Conservation (phyloP, 495 filamentous ascomycete species). For the Xylaria telfairii region DNA sequence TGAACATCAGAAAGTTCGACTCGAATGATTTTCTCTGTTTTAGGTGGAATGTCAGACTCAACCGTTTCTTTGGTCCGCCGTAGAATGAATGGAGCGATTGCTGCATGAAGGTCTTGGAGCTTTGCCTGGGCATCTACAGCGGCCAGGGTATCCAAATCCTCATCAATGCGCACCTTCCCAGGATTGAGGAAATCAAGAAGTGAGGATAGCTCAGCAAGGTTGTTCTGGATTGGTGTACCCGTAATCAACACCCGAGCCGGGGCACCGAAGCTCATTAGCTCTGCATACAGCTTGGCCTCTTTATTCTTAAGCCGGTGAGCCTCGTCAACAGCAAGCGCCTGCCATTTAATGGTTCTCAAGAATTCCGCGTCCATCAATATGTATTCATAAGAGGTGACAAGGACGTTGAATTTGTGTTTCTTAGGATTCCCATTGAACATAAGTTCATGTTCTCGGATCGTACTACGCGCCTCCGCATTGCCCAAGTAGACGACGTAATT, state of each 20-base stretch:
- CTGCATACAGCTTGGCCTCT: constrained; percentile 87
- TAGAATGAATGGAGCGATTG: constrained; percentile 89
- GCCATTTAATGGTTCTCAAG: constrained; percentile 90
- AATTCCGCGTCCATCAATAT: constrained; percentile 80
- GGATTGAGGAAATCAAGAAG: constrained; percentile 96
- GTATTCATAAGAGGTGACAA: constrained; percentile 96
- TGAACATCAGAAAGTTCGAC: constrained; percentile 96
- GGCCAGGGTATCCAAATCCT: constrained; percentile 73
- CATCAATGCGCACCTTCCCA: constrained; percentile 83
- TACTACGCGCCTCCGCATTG: constrained; percentile 77
- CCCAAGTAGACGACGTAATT: constrained; percentile 98
- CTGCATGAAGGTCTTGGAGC: constrained; percentile 68
- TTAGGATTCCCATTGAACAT: constrained; percentile 81
- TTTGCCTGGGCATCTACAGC: constrained; percentile 52
- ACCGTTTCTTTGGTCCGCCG: constrained; percentile 97
- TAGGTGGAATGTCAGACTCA: constrained; percentile 92
- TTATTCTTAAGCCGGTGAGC: constrained; percentile 97
- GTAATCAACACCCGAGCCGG: constrained; percentile 92
- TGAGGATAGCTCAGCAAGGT: constrained; percentile 86
- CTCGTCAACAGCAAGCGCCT: constrained; percentile 94
- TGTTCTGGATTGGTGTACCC: constrained; percentile 97
- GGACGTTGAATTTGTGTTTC: constrained; percentile 89
- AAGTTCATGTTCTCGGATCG: constrained; percentile 86
- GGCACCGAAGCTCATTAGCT: constrained; percentile 81
- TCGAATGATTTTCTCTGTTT: constrained; percentile 98